phyloP scores from a whole-genome alignment of 2,329 filamentous ascomycete genomes.

The Zasmidium cellare region DNA sequence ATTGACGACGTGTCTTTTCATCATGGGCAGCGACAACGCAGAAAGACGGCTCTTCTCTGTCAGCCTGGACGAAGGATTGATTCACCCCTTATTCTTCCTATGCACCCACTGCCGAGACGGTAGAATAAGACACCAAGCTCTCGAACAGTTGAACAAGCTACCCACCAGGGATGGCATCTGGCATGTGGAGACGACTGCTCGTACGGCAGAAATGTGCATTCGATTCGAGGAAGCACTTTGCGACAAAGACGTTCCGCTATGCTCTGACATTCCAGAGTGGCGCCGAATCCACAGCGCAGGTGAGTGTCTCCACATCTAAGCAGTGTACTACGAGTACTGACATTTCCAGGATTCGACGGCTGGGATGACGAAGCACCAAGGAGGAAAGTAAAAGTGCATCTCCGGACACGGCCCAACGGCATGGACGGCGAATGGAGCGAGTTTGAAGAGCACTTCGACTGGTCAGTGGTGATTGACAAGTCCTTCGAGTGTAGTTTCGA shows the following conservation, averaged over 20 bases:
- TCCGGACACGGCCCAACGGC: slow-evolving; percentile 30
- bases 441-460: slow-evolving; percentile 23
- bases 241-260: slow-evolving; percentile 18
- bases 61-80: slow-evolving; percentile 32
- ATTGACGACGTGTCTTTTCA: slow-evolving; percentile 29
- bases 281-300: slow-evolving; percentile 27
- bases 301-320: not conserved
- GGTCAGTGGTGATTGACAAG: slow-evolving; percentile 20
- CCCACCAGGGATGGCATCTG: slow-evolving; percentile 26
- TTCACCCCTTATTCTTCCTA: slow-evolving; percentile 31
- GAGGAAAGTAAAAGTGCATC: slow-evolving; percentile 20
- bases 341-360: slow-evolving; percentile 17
- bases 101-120: slow-evolving; percentile 33
- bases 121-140: slow-evolving; percentile 26
- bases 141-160: slow-evolving; percentile 26
- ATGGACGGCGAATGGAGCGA: slow-evolving; percentile 32
- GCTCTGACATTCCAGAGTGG: slow-evolving; percentile 34
- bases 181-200: slow-evolving; percentile 31
- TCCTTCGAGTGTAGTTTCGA: slow-evolving; percentile 1
- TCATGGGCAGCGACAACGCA: slow-evolving; percentile 30
- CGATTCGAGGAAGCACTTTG: slow-evolving; percentile 26
- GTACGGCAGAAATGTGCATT: slow-evolving; percentile 24
- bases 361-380: slow-evolving; percentile 18
- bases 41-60: slow-evolving; percentile 30
- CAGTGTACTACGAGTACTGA: not conserved